These are phyloP conservation scores for Xylaria castorea DNA, from an alignment of 495 filamentous ascomycete species.

Conservation along the genomic window DNA sequence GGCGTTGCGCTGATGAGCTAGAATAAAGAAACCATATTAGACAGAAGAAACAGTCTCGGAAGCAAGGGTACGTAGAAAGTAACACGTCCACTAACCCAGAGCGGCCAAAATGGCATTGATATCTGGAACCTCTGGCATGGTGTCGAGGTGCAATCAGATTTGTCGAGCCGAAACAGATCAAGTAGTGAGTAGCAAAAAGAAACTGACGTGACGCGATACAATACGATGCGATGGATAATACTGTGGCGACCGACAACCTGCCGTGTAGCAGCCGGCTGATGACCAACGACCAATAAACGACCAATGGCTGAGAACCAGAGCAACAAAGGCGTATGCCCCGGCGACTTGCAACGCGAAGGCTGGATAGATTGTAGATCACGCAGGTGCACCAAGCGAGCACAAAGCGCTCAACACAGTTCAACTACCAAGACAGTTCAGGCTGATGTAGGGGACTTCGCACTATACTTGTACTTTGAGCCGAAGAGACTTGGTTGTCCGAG, in stretches of 20 bases:
- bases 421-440: constrained; percentile 27
- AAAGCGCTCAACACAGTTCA: constrained; percentile 26
- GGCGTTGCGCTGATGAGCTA: constrained; percentile 42
- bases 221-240: constrained; percentile 24
- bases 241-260: constrained; percentile 20
- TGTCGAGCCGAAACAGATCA: constrained; percentile 22
- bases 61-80: neutral
- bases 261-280: neutral
- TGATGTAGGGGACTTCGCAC: constrained; percentile 13
- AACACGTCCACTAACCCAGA: constrained; percentile 48
- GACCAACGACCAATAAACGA: constrained; percentile 10
- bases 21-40: constrained; percentile 21
- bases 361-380: constrained; percentile 22
- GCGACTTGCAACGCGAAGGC: constrained; percentile 20
- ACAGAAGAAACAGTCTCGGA: constrained; percentile 9
- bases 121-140: constrained; percentile 56
- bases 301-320: constrained; percentile 12
- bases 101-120: constrained; percentile 62
- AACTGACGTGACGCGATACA: constrained; percentile 20
- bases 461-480: constrained; percentile 18
- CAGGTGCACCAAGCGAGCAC: constrained; percentile 26
- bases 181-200: neutral
- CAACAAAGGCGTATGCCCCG: constrained; percentile 1
- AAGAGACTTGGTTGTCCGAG: constrained; percentile 3
- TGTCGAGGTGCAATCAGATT: constrained; percentile 23